Evolutionary conservation across 1,284 basidiomycete species (phyloP), one percentile per base, ranked within the genome.

Genomic region (Crucibulum cyathiforme): DNA sequence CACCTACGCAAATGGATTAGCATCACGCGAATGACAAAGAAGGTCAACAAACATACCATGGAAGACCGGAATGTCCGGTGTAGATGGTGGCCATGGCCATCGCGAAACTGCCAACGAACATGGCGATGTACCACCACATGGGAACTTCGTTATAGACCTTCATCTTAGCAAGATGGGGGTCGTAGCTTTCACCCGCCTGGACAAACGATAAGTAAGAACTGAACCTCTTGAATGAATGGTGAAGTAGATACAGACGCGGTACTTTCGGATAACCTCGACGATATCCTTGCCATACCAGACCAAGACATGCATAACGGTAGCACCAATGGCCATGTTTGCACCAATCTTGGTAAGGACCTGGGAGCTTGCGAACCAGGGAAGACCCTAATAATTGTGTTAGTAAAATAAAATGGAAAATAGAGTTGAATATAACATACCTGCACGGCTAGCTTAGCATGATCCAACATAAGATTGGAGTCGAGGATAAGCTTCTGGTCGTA

Each of bases 91-190:
- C 75, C 71, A 80, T 78, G 0, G 82, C 82, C 73, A 83, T 83
- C 6, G 78, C 77, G 63, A 85, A 79, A 43, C 81, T 81, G 24
- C 54, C 74, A 9, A 77, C 56, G 41, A 87, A 79, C 7, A 83
- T 74, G n/a, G 74, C 63, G 31, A 80, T 67, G 72, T 87, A 90
- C 86, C 87, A 88, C 82, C 83, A 87, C 73, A 82, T 81, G 4
- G 85, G 86, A 5, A 86, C 85, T 60, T 84, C 84, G 52, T 76
- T 75, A 73, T 88, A 89, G 9, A 78, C 73, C 74, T 85, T 84
- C 85, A 89, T 88, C 74, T 87, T 85, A 61, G 78, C 75, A 36
- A 80, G 77, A 68, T 86, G 84, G 7, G 80, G 77, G 65, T 84
- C 82, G 35, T 77, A 70, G 63, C 70, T 77, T 60, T 80, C 75